phyloP scores from a whole-genome alignment of 1,284 basidiomycete genomes.

The Microbotryomycetes sp. region DNA sequence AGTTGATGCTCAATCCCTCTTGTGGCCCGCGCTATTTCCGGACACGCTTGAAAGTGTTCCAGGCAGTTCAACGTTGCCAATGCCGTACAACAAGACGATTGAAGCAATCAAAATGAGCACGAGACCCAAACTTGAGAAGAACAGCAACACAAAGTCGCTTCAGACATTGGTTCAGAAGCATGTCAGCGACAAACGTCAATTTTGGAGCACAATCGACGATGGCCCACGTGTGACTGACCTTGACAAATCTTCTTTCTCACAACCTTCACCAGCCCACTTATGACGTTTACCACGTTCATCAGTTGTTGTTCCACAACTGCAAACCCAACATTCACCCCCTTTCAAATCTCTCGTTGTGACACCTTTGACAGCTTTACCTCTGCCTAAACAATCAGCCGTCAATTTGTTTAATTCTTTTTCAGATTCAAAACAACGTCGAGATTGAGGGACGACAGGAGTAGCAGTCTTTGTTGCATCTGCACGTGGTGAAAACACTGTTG shows the following conservation, averaged over 20 bases:
- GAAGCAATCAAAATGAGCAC: slow-evolving; percentile 8
- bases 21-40: slow-evolving; percentile 2
- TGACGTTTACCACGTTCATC: slow-evolving; percentile 13
- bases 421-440: slow-evolving; percentile 20
- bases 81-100: slow-evolving; percentile 18
- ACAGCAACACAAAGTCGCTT: slow-evolving; percentile 25
- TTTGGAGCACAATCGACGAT: neutral
- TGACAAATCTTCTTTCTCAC: slow-evolving; percentile 30
- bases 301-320: slow-evolving; percentile 17
- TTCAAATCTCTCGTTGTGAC: slow-evolving; percentile 5
- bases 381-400: slow-evolving; percentile 21
- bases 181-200: neutral
- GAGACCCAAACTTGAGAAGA: slow-evolving; percentile 16
- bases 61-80: slow-evolving; percentile 23
- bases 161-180: neutral
- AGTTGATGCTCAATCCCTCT: slow-evolving; percentile 4
- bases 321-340: slow-evolving; percentile 29
- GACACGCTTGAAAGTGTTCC: slow-evolving; percentile 24
- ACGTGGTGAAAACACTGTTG: neutral
- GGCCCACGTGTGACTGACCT: slow-evolving; percentile 8
- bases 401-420: slow-evolving; percentile 8
- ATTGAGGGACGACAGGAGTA: slow-evolving; percentile 22
- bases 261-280: slow-evolving; percentile 28
- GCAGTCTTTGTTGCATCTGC: slow-evolving; percentile 1
- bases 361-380: slow-evolving; percentile 21